Conservation (phyloP, 805 yeast genomes). For the Isabelozyma rhagii region DNA sequence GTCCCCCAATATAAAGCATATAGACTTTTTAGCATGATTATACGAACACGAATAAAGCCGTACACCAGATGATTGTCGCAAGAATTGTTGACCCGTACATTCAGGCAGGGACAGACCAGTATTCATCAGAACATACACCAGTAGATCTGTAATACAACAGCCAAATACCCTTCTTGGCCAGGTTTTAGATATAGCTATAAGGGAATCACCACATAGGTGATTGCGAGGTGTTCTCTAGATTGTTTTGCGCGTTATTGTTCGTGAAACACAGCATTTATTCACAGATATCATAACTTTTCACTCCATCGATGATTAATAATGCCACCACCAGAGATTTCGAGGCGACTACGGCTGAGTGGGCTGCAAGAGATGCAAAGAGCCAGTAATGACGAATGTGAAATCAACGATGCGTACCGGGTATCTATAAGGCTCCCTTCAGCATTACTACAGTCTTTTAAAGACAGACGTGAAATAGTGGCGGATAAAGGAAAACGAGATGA, state of each 20-base stretch:
- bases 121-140: not conserved
- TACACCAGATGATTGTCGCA: not conserved
- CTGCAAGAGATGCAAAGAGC: not conserved
- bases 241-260: no score
- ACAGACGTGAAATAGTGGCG: not conserved
- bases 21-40: no score
- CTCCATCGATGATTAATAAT: not conserved
- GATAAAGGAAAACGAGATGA: not conserved
- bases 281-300: not conserved
- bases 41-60: not conserved
- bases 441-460: not conserved
- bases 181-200: no score
- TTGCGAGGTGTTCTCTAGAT: no score
- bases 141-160: not conserved
- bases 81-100: not conserved
- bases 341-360: slow-evolving; percentile 3
- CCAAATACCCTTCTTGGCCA: no score
- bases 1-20: not conserved
- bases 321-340: slow-evolving; percentile 3
- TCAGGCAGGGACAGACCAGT: not conserved
- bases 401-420: not conserved
- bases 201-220: no score
- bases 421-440: slow-evolving; percentile 7
- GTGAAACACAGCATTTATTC: no score
- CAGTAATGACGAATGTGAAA: not conserved